Evolutionary conservation across 257 asterid genomes (phyloP).

Genomic region (Henckelia pumila): DNA sequence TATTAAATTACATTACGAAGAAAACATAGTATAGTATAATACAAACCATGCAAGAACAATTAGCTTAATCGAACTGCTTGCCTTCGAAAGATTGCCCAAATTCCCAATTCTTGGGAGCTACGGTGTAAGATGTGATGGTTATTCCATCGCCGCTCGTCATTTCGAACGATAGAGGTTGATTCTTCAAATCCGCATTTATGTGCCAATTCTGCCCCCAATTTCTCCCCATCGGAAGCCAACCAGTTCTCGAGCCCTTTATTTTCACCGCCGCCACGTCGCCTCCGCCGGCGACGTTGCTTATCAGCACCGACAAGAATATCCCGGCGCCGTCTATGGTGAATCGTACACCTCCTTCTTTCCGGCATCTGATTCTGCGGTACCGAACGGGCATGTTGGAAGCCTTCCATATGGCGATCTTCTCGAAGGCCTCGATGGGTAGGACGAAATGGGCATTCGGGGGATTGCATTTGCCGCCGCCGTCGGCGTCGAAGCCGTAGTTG

Average conservation of each 20-base stretch:
- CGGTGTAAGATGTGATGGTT: slow-evolving; percentile 40
- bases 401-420: slow-evolving; percentile 95
- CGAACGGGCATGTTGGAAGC: slow-evolving; percentile 88
- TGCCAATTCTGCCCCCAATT: slow-evolving; percentile 83
- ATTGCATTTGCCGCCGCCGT: slow-evolving; percentile 90
- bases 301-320: slow-evolving; percentile 53
- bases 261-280: slow-evolving; percentile 67
- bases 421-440: slow-evolving; percentile 83
- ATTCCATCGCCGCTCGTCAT: slow-evolving; percentile 55
- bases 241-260: slow-evolving; percentile 61
- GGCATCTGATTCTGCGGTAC: slow-evolving; percentile 65
- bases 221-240: slow-evolving; percentile 75
- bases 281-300: slow-evolving; percentile 55
- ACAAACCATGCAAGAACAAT: no score
- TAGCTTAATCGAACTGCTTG: slow-evolving; percentile 48
- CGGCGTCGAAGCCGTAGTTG: slow-evolving; percentile 69
- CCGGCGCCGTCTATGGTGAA: slow-evolving; percentile 54
- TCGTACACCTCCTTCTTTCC: slow-evolving; percentile 66
- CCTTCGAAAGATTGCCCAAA: slow-evolving; percentile 66
- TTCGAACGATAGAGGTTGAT: slow-evolving; percentile 63
- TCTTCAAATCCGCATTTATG: slow-evolving; percentile 48
- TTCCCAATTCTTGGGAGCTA: slow-evolving; percentile 59
- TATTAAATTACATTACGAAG: not conserved
- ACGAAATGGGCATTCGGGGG: slow-evolving; percentile 94
- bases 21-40: not conserved